phyloP scores from a whole-genome alignment of 352 stramenopile species.

The Globisporangium barbulae region DNA sequence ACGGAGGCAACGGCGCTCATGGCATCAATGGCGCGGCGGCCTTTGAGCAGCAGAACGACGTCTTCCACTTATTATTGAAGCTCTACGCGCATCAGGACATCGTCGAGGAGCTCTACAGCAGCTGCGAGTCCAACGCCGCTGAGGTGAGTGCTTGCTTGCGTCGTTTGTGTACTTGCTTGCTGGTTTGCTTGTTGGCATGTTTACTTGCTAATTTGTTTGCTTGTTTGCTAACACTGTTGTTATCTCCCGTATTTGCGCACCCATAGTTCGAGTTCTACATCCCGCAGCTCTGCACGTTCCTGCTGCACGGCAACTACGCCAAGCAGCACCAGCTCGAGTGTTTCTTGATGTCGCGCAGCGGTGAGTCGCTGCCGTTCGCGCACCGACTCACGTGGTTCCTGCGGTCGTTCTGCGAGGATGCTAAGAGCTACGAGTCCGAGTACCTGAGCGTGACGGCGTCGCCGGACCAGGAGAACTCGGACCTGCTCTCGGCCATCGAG shows the following conservation, averaged over 20 bases:
- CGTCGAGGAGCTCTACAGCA: constrained; percentile 68
- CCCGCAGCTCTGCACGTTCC: constrained; percentile 84
- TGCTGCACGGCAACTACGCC: constrained; percentile 80
- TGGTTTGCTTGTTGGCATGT: background rate
- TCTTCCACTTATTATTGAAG: constrained; percentile 75
- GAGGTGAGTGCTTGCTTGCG: constrained; percentile 23
- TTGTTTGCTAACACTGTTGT: background rate
- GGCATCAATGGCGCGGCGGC: background rate
- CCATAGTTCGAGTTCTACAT: constrained; percentile 87
- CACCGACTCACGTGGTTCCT: constrained; percentile 87
- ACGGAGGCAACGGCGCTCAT: background rate
- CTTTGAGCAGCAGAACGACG: constrained; percentile 29
- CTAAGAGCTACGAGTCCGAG: constrained; percentile 63
- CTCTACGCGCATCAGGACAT: constrained; percentile 84
- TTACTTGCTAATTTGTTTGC: no score
- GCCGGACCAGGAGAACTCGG: constrained; percentile 54
- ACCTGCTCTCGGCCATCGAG: constrained; percentile 64
- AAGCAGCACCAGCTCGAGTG: constrained; percentile 84
- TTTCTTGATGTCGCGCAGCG: constrained; percentile 82
- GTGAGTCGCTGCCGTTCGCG: constrained; percentile 79
- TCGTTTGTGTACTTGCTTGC: background rate
- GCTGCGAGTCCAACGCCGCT: constrained; percentile 52
- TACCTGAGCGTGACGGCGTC: constrained; percentile 66
- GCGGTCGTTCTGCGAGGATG: constrained; percentile 77
- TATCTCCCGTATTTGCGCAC: background rate